Base-by-base conservation (phyloP, 2,329 filamentous ascomycete species). In the Alternaria longipes region DNA sequence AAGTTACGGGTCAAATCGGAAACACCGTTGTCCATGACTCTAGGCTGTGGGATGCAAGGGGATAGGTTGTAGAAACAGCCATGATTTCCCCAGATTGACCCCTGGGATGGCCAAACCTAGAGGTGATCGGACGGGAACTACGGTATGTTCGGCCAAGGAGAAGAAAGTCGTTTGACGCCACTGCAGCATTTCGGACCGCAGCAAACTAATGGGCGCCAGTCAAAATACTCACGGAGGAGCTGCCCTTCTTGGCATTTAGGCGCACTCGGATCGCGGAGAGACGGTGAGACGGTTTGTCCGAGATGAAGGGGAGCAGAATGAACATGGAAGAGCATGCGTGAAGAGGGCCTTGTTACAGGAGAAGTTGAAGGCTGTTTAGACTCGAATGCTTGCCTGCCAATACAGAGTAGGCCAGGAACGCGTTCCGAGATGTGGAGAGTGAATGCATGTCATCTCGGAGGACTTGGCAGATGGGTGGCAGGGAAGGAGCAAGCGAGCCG, bases 401-500 rank as follows among this genome's bases (percentile, higher is more conserved):
- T 26, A 26, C 0, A 26, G 24, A 26, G 24, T 7, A 26, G 24
- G 0, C 24, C 24, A 2, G 24, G 24, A 26, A 26, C 24, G 24
- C 24, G 7, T 26, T 26, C 7, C 24, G 24, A 26, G 24, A 26
- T 26, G 24, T 26, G 24, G 5, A 41, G 38, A 5, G 46, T 8
- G 46, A 30, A 50, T 50, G 46, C 46, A 50, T 38, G 46, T 50
- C 46, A 50, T 50, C 12, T 49, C 46, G 20, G 46, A 36, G 46
- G 4, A 8, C 46, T 50, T 50, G 46, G 46, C 46, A 20, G 8
- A 8, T 18, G 30, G 46, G 46, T 22, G 18, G 46, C 30, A 55
- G 55, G 55, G 55, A 52, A 58, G 47, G 55, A 45, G 38, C 47
- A 58, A 58, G 36, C 55, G 55, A 58, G 46, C 9, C 14, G 36